Percentiles rank a stretch among this genome's conserved stretches.
Conservation (phyloP, 192 early-diverging fungal species). For the Thoreauomyces humboldtii region DNA sequence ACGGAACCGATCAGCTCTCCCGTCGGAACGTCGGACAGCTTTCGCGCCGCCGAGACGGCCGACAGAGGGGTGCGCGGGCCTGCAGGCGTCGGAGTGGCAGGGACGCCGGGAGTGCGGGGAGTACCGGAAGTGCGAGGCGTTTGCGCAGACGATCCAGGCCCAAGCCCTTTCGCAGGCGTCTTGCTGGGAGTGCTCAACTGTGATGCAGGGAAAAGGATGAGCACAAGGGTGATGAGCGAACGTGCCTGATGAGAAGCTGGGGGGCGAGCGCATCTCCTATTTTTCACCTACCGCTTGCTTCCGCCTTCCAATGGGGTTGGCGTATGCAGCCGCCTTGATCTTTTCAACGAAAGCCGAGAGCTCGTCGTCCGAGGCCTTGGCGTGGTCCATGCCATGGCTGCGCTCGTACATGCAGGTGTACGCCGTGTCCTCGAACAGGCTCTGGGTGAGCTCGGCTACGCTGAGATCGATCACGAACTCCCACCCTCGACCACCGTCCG, state of each 20-base stretch:
- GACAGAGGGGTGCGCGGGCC: no score
- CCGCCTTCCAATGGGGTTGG: constrained; percentile 9
- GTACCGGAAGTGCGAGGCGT: no score
- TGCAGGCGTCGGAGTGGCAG: constrained; percentile 3
- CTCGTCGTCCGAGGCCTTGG: constrained; percentile 51
- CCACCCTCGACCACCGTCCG: constrained; percentile 21
- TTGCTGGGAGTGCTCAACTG: not conserved
- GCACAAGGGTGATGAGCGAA: no score
- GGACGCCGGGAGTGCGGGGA: no score
- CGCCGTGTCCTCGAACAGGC: constrained; percentile 56
- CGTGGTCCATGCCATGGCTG: constrained; percentile 39
- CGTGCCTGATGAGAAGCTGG: no score
- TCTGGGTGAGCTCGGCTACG: constrained; percentile 30
- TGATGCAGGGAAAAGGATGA: no score
- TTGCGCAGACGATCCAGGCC: no score
- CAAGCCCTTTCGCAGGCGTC: not conserved
- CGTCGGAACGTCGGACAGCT: constrained; percentile 22
- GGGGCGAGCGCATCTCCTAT: no score
- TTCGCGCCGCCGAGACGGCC: not conserved
- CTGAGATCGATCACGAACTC: constrained; percentile 26
- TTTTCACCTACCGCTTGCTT: no score
- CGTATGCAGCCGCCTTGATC: constrained; percentile 20
- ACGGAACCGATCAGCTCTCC: constrained; percentile 50
- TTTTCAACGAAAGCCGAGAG: constrained; percentile 45
- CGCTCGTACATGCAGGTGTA: constrained; percentile 70